Evolutionary conservation across 805 yeast genomes (phyloP).

Genomic region (Tetrapisispora iriomotensis): DNA sequence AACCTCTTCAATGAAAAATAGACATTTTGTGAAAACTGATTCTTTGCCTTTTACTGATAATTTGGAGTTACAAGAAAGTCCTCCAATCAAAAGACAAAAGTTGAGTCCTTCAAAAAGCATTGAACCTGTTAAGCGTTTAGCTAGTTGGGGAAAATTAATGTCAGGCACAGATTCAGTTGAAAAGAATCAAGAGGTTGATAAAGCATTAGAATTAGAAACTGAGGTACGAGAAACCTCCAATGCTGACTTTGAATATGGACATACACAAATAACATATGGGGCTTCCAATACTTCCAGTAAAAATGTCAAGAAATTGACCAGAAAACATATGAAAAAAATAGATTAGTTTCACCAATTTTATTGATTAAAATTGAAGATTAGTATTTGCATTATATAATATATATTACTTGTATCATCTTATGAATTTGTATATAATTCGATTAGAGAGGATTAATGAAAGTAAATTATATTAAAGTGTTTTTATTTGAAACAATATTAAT

Average conservation of each 20-base stretch:
- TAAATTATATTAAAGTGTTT: too few relatives aligned
- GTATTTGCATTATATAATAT: too few relatives aligned
- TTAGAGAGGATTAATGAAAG: too few relatives aligned
- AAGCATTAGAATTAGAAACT: neutral
- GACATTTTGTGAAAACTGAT: constrained; percentile 1
- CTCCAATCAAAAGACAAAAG: constrained; percentile 4
- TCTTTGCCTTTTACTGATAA: neutral
- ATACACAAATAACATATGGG: constrained; percentile 26
- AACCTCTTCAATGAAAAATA: neutral
- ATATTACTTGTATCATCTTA: neutral
- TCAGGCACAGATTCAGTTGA: constrained; percentile 6
- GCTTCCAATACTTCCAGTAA: constrained; percentile 4
- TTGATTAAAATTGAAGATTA: too few relatives aligned
- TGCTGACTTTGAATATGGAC: constrained; percentile 1
- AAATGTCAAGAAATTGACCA: constrained; percentile 12
- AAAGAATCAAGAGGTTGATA: neutral
- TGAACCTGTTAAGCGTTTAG: constrained; percentile 11
- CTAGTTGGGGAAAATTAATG: constrained; percentile 26
- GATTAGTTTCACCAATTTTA: neutral
- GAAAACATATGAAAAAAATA: constrained; percentile 14
- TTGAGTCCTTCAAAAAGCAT: constrained; percentile 1
- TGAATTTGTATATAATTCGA: neutral
- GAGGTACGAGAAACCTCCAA: neutral
- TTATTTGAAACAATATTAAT: too few relatives aligned
- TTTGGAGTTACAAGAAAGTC: neutral